These are phyloP conservation scores for Rhodotorula mucilaginosa DNA, from an alignment of 1,284 basidiomycete species.

Conservation along the genomic window DNA sequence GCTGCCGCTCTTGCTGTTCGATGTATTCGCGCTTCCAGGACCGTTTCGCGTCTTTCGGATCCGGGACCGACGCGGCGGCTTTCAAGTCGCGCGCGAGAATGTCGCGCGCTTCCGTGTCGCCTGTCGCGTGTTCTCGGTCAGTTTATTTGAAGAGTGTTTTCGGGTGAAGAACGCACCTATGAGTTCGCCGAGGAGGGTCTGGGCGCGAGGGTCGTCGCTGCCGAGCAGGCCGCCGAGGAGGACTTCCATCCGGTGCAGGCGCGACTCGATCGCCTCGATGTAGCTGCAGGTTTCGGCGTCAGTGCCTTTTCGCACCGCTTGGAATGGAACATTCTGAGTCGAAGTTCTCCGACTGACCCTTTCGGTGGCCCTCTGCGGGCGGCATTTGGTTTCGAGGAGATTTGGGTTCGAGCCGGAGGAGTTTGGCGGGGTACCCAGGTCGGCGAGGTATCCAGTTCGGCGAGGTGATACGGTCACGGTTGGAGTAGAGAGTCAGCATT, in stretches of 20 bases:
- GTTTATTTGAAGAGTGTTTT: no score
- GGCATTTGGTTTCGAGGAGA: not conserved
- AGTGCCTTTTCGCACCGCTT: no score
- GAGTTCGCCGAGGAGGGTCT: constrained; percentile 61
- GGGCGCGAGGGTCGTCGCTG: constrained; percentile 63
- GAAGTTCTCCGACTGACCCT: constrained; percentile 21
- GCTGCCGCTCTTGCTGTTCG: constrained; percentile 11
- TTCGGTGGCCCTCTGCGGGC: constrained; percentile 36
- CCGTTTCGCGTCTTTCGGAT: constrained; percentile 37
- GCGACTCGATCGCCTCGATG: constrained; percentile 83
- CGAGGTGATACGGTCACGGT: no score
- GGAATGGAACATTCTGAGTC: no score
- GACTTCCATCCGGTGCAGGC: constrained; percentile 80
- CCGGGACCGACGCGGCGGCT: constrained; percentile 16
- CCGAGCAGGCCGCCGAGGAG: constrained; percentile 67
- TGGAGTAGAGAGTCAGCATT: no score
- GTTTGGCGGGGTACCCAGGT: no score
- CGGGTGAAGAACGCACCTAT: constrained; percentile 37
- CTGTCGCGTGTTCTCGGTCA: not conserved
- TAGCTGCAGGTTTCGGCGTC: constrained; percentile 67
- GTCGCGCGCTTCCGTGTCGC: constrained; percentile 45
- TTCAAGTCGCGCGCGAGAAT: constrained; percentile 44
- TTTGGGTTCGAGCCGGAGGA: no score
- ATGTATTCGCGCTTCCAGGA: constrained; percentile 40
- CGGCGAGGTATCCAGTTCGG: no score